phyloP scores from a whole-genome alignment of 108 stramenopile species.

The Asterionellopsis glacialis region DNA sequence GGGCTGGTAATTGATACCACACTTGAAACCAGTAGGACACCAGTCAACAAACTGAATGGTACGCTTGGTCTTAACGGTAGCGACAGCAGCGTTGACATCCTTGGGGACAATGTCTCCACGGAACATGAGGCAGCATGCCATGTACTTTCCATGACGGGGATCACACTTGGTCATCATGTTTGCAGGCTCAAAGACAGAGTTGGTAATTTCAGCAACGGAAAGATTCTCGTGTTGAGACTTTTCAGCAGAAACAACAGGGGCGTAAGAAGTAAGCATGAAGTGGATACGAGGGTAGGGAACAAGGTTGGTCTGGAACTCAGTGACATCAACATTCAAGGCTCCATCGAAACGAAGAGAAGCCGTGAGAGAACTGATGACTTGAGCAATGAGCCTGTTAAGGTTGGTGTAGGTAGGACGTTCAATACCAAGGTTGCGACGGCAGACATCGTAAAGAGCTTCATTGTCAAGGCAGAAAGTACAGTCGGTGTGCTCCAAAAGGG shows the following conservation, averaged over 20 bases:
- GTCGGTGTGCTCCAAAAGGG: constrained; percentile 94
- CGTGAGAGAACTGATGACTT: constrained; percentile 90
- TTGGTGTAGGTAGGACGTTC: constrained; percentile 93
- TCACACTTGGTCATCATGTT: constrained; percentile 97
- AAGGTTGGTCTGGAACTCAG: constrained; percentile 97
- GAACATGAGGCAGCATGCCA: constrained; percentile 98
- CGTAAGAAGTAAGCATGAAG: constrained; percentile 93
- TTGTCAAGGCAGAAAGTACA: constrained; percentile 95
- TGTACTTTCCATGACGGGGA: constrained; percentile 98
- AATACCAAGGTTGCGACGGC: constrained; percentile 91
- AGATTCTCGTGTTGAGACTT: constrained; percentile 93
- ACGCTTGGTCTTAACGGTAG: constrained; percentile 94
- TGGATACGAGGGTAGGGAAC: constrained; percentile 95
- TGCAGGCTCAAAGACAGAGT: constrained; percentile 90
- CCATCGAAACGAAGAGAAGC: constrained; percentile 95
- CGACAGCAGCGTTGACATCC: constrained; percentile 91
- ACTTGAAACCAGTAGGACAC: constrained; percentile 98
- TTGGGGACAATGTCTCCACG: constrained; percentile 94
- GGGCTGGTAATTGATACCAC: constrained; percentile 98
- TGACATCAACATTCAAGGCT: constrained; percentile 93
- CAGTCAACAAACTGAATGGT: constrained; percentile 96
- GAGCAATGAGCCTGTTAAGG: constrained; percentile 92
- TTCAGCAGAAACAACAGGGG: constrained; percentile 89
- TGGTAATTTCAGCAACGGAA: constrained; percentile 93
- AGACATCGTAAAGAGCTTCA: constrained; percentile 94